Base-by-base conservation (phyloP, 192 early-diverging fungal species). In the Entomortierella lignicola region DNA sequence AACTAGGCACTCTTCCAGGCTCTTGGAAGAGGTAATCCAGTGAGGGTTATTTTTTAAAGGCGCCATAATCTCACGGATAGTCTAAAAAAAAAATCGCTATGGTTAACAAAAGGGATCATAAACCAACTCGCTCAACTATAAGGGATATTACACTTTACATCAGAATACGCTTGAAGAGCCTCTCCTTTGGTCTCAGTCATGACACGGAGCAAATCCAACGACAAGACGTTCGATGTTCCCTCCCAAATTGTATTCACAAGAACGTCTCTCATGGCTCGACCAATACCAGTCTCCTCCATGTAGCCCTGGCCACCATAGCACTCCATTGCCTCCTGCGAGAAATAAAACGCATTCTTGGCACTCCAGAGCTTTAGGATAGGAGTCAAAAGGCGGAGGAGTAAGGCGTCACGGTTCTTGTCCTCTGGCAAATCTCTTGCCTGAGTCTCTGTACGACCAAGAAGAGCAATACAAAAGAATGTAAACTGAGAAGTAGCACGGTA, bases 221-320 rank as follows among this genome's bases (percentile, higher is more conserved):
- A 82, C 23, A 91, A 68, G 2, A 93, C 86, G 55, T 92, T 92
- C 0, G 91, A 87, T 0, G 92, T 92, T 8, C 92, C 92, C 43
- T 93, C 92, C 92, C 92, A 93, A 54, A 93, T 92, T 5, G 84
- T 77, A 65, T 90, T 89, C n/a, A 93, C 91, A 59, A 82, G 67
- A 0, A 88, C 79, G 63, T 93, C 89, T n/a, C 90, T 77, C 57
- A 91, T 67, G 0, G 81, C 68, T 12, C 84, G 72, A 4, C 82
- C 87, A 56, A 92, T 84, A 13, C 90, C 90, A 8, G 83, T 83
- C 47, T 92, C 90, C 67, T 93, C 92, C 83, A 93, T 92, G 66
- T 93, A 93, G 0, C 92, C 92, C 58, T 90, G 86, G 1, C 92
- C 92, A 47, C 92, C 92, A 27, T 88, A 70, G 30, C 89, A 83